Base-by-base conservation (phyloP, 2,329 filamentous ascomycete genomes). In the Colletotrichum tropicale region DNA sequence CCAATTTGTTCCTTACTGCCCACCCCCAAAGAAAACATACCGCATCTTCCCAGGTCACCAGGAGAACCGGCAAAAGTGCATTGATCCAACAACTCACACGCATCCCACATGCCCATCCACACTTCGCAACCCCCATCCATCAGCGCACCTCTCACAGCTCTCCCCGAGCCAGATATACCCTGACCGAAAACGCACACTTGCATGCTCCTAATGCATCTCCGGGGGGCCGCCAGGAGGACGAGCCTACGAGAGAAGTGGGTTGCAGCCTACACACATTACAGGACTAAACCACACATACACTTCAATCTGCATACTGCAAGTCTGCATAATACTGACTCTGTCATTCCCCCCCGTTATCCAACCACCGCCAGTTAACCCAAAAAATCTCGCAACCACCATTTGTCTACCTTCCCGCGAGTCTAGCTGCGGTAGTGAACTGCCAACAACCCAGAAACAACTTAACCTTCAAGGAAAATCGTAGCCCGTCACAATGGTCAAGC, bases 121-220 rank as follows among this genome's bases (percentile, higher is more conserved):
- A 12, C 24, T 32, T 26, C 28, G 28, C 55, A 10, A 3, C 55
- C 36, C 52, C 36, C 16, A 43, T 16, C 36, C 36, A 43, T 43
- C 36, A n/a, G 18, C 38, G 38, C 38, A 43, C 38, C 55, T 58
- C 21, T 52, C 43, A 48, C 43, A 48, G n/a, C 43, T 48, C 43
- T 48, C 43, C 43, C 26, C 36, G 18, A 28, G 26, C 55, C 38
- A 34, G 16, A 12, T 28, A 56, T 38, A 48, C 60, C 72, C 30
- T 64, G 71, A 56, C 55, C 43, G 70, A 75, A 75, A 75, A 62
- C 64, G 36, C 73, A 75, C 43, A 60, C 70, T 55, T 73, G 73
- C 70, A 73, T 73, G 28, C 60, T 34, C 10, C 58, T 36, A 61
- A 32, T 21, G 58, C 43, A 58, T 58, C 55, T 58, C 32, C 61